Conservation (phyloP, 2,329 filamentous ascomycete genomes). For the Aspergillus sp. region DNA sequence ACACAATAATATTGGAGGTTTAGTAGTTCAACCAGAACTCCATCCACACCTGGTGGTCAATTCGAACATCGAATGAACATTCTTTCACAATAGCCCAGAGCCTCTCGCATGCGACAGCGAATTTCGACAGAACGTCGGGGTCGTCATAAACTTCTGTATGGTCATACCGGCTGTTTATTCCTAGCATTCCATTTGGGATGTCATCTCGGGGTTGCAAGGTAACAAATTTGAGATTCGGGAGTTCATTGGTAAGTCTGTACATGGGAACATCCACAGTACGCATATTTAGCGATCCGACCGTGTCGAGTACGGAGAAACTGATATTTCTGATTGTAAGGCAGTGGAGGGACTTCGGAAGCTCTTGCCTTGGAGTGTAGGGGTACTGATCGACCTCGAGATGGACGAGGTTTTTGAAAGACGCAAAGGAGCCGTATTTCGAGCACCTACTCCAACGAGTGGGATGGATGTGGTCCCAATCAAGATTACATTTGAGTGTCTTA, state of each 20-base stretch:
- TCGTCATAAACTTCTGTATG: background rate
- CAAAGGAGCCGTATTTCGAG: conserved; percentile 6
- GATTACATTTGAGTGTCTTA: background rate
- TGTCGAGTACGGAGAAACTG: conserved; percentile 1
- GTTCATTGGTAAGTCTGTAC: background rate
- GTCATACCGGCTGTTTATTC: background rate
- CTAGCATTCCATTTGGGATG: conserved; percentile 2
- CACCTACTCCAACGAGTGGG: background rate
- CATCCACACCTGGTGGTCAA: background rate
- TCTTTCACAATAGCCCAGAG: background rate
- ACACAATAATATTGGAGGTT: no score
- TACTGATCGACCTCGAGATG: conserved; percentile 8
- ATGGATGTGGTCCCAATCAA: background rate
- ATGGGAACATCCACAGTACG: background rate
- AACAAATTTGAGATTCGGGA: background rate
- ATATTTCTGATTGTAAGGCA: background rate
- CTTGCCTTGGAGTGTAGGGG: background rate
- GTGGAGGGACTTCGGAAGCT: conserved; percentile 1
- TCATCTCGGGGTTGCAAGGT: background rate
- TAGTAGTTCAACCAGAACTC: background rate
- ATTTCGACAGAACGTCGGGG: background rate
- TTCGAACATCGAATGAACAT: background rate
- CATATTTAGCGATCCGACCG: conserved; percentile 8
- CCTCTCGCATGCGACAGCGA: background rate
- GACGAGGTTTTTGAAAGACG: background rate